Evolutionary conservation across 768 basidiomycete species (phyloP).

Genomic region (Leccinellum luteum): DNA sequence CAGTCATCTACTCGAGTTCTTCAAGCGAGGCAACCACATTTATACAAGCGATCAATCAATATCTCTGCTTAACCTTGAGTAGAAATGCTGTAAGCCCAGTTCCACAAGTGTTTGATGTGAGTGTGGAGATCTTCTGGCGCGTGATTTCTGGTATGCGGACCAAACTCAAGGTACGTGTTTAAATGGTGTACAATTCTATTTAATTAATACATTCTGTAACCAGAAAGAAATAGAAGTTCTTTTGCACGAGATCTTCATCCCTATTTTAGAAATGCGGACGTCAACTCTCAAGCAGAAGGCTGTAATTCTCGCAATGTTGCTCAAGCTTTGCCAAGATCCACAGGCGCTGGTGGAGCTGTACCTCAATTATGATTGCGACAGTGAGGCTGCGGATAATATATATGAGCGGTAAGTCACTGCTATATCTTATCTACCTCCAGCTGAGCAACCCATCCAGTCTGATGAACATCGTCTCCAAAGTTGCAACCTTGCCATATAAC

Average conservation of each 20-base stretch:
- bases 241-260: conserved; percentile 98
- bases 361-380: conserved; percentile 98
- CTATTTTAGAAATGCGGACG: conserved; percentile 96
- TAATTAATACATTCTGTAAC: conserved; percentile 10
- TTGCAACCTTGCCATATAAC: conserved; percentile 60
- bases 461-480: conserved; percentile 95
- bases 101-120: conserved; percentile 95
- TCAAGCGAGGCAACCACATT: conserved; percentile 87
- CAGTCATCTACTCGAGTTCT: conserved; percentile 91
- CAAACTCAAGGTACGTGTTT: conserved; percentile 76
- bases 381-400: conserved; percentile 92
- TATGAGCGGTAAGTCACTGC: conserved; percentile 76
- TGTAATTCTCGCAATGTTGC: conserved; percentile 85
- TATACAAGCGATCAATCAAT: conserved; percentile 92
- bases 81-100: conserved; percentile 95
- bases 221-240: conserved; percentile 99
- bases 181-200: background rate
- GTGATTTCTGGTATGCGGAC: conserved; percentile 92
- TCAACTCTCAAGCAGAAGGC: conserved; percentile 95
- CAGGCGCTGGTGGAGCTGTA: conserved; percentile 98
- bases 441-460: conserved; percentile 44
- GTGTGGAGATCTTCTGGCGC: conserved; percentile 98
- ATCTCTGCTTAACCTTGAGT: conserved; percentile 88
- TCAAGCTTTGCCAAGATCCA: conserved; percentile 89
- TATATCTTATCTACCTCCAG: background rate